Base-by-base conservation (phyloP, 1,284 basidiomycete genomes). In the Neolentinus lepideus region DNA sequence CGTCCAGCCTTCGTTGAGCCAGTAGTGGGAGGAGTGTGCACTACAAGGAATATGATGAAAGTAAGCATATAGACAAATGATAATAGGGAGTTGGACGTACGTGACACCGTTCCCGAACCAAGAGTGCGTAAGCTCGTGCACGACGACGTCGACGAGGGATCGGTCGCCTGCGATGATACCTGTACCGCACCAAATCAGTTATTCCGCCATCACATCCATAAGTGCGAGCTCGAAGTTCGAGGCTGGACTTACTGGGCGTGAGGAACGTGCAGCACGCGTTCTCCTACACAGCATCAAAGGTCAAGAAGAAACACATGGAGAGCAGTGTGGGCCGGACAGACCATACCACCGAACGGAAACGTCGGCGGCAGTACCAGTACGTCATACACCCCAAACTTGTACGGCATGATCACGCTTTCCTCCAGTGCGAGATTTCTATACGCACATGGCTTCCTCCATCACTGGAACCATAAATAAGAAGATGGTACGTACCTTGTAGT, bases 1-100 rank as follows among this genome's bases (percentile, higher is more conserved):
- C 31, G 94, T 97, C 88, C 92, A 97, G 33, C 93, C 84, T 71
- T 94, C 92, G 68, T 94, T 95, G 52, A 95, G 81, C 92, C 92
- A 96, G 75, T 95, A 95, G 68, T 92, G 88, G 3, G 78, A 79
- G 2, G 85, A 80, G 56, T 89, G 68, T 0, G 83, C 81, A 57
- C 88, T 86, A 0, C 84, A 88, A 59, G n/a, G 33, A 63, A 67
- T 68, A 12, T 24, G 2, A 56, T 31, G 47, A 38, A 19, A 31
- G 26, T 9, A 22, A 21, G 2, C 29, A 26, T 27, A 47, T 12
- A 60, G 43, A 19, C 16, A 12, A 19, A 22, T 19, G 21, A 29
- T 19, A 48, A 19, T 24, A 52, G 6, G 43, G 6, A 60, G 52
- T 50, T 26, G 16, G 24, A 74, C 81, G 57, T 65, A 88, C 85